phyloP scores from a whole-genome alignment of 495 filamentous ascomycete genomes.

The Pseudotulostoma volvatum region DNA sequence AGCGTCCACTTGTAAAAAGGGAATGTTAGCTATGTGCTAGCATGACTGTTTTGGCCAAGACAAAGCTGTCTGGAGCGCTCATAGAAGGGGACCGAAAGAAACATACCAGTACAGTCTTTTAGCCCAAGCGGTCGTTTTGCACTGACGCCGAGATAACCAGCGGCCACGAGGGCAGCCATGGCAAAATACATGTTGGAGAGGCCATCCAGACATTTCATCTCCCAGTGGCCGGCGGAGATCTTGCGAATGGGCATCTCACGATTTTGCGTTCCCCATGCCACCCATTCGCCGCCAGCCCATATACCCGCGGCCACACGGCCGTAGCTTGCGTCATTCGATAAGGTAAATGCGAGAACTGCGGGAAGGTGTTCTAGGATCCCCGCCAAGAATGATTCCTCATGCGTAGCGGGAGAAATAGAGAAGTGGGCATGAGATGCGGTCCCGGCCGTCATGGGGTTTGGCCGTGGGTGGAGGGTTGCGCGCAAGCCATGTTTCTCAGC shows the following conservation, averaged over 20 bases:
- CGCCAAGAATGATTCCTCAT: conserved; percentile 22
- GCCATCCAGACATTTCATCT: conserved; percentile 26
- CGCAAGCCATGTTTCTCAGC: conserved; percentile 32
- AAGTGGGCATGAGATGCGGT: conserved; percentile 37
- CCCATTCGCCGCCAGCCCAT: conserved; percentile 40
- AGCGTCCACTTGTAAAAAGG: conserved; percentile 20
- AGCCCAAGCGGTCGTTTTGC: conserved; percentile 25
- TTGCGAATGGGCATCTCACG: conserved; percentile 28
- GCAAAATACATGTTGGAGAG: conserved; percentile 29
- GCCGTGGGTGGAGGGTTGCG: conserved; percentile 66
- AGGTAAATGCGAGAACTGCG: conserved; percentile 21
- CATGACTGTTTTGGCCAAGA: no score
- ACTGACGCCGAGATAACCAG: conserved; percentile 45
- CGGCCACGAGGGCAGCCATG: conserved; percentile 45
- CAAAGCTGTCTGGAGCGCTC: no score
- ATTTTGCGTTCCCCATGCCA: conserved; percentile 30
- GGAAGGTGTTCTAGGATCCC: conserved; percentile 20
- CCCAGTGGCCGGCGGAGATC: conserved; percentile 22
- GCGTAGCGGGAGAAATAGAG: conserved; percentile 17
- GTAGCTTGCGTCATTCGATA: conserved; percentile 26
- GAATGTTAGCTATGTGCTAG: conserved; percentile 1
- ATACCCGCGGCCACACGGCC: conserved; percentile 24
- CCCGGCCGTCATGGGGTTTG: conserved; percentile 37
- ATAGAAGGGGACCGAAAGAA: neutral
- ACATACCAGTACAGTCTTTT: conserved; percentile 40